Percentiles rank a stretch among this genome's conserved stretches.
Evolutionary conservation across 331 rosid species (phyloP).

Genomic region (Quercus phellos): DNA sequence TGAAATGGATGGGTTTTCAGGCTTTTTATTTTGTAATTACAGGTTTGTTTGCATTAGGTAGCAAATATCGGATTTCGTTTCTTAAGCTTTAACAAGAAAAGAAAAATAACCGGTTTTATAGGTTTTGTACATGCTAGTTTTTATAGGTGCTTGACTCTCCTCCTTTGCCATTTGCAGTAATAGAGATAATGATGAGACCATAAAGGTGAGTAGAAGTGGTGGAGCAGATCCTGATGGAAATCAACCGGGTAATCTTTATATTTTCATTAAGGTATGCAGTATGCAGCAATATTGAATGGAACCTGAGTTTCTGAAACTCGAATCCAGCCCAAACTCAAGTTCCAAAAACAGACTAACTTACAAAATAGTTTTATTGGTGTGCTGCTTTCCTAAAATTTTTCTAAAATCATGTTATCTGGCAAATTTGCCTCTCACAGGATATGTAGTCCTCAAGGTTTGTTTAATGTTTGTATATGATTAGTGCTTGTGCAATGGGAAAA

Average conservation of each 20-base stretch:
- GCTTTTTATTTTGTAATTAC: not conserved
- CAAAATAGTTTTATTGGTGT: slow-evolving; percentile 5
- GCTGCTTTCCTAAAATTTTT: too few relatives aligned
- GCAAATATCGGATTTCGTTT: not conserved
- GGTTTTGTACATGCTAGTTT: not conserved
- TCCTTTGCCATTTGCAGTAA: slow-evolving; percentile 45
- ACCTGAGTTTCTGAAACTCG: too few relatives aligned
- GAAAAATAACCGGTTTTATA: not conserved
- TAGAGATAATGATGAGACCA: slow-evolving; percentile 23
- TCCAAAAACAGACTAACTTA: too few relatives aligned
- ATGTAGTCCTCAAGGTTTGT: too few relatives aligned
- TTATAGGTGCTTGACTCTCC: slow-evolving; percentile 7
- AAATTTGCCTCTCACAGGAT: slow-evolving; percentile 39
- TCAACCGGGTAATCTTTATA: too few relatives aligned
- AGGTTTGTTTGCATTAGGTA: not conserved
- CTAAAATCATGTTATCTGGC: slow-evolving; percentile 28
- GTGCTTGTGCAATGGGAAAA: not conserved
- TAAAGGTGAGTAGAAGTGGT: too few relatives aligned
- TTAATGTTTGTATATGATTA: too few relatives aligned
- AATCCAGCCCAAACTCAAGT: too few relatives aligned
- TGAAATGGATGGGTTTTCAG: too few relatives aligned
- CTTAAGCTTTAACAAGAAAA: not conserved
- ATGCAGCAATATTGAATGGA: too few relatives aligned
- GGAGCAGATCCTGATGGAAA: too few relatives aligned
- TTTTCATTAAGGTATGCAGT: slow-evolving; percentile 42